Conservation (phyloP, 208 protist genomes). For the Trypanosoma rangeli region DNA sequence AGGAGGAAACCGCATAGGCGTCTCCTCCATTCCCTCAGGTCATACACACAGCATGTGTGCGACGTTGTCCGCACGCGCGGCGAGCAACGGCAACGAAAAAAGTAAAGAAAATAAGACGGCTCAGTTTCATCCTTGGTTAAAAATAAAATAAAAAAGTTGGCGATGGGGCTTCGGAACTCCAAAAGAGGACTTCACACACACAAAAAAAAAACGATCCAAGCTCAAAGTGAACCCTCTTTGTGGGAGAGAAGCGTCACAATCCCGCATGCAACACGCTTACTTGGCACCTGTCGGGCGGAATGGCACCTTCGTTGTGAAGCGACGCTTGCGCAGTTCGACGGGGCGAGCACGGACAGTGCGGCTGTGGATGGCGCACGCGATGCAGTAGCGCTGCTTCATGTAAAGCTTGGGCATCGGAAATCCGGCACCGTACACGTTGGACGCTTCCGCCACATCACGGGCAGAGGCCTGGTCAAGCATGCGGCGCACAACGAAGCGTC, state of each 20-base stretch:
- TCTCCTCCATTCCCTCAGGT: background rate
- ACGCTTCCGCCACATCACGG: conserved; percentile 97
- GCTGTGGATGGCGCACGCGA: conserved; percentile 99
- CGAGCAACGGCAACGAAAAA: background rate
- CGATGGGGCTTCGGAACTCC: conserved; percentile 2
- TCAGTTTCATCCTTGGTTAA: background rate
- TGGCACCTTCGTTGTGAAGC: conserved; percentile 83
- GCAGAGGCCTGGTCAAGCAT: conserved; percentile 98
- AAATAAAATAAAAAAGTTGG: conserved; percentile 10
- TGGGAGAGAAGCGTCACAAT: background rate
- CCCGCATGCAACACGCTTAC: background rate
- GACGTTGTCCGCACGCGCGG: background rate
- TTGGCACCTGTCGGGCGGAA: conserved; percentile 51
- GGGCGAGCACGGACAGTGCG: conserved; percentile 94
- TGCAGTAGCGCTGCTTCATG: conserved; percentile 99
- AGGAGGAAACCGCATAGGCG: background rate
- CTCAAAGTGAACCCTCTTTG: background rate
- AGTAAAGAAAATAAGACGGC: conserved; percentile 9
- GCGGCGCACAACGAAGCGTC: conserved; percentile 98
- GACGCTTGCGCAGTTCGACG: conserved; percentile 77
- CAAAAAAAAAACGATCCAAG: conserved; percentile 10
- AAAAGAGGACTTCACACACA: background rate
- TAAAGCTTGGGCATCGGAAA: conserved; percentile 98
- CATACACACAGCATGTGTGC: background rate
- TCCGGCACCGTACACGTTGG: conserved; percentile 88